Evolutionary conservation across 495 filamentous ascomycete genomes (phyloP), one percentile per base, ranked within the genome.

Genomic region (Daldinia childiae): DNA sequence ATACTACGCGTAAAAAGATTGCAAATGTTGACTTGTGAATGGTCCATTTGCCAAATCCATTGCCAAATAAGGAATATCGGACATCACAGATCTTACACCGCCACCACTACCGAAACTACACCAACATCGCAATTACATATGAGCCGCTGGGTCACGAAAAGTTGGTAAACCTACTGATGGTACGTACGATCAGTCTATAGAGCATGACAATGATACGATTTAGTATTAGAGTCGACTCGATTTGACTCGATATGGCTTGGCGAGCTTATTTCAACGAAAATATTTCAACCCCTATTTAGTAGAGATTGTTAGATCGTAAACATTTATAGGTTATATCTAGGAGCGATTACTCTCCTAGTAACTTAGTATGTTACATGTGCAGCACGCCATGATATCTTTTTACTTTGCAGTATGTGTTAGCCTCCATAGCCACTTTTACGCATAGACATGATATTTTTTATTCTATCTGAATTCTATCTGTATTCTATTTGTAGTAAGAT

Each of bases 161-260:
- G 17, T 52, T 60, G 26, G 63, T 36, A 66, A 52, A 59, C 14
- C 6, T 52, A 38, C 30, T 8, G 45, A 27, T 26, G 26, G 57
- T 68, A n/a, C 64, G 61, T 58, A 66, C 62, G 57, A 66, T 66
- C 62, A 58, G 32, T 29, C 30, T 58, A 29, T 15, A 73, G 52
- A 27, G 65, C 71, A 69, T 66, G 66, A 73, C 12, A 54, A 73
- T 73, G 71, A 69, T 66, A 66, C 71, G 71, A 73, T 73, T 65
- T 69, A 21, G 51, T 62, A 69, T 73, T 73, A 73, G 57, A 65
- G 61, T 58, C 41, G 32, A 58, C 60, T 58, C 8, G 14, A 51
- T 61, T 50, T 48, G 43, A 55, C 61, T 58, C 11, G 11, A 55
- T 64, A 50, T 60, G 58, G 38, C 70, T 73, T 68, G 64, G 64